These are phyloP conservation scores for Scheffersomyces segobiensis DNA, from an alignment of 1,139 yeast genomes.

Conservation along the genomic window DNA sequence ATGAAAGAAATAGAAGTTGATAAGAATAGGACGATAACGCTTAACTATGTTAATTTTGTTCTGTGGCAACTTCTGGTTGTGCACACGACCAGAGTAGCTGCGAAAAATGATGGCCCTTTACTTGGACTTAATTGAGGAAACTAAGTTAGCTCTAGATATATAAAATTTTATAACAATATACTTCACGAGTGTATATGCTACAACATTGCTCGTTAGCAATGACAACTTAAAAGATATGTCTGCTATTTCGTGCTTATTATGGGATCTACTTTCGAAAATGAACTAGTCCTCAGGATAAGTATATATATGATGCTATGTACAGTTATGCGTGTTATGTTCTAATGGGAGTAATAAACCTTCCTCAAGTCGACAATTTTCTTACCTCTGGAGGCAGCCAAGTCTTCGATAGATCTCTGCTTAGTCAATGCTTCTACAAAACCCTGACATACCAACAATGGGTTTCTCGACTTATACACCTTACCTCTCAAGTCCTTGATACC, in stretches of 20 bases:
- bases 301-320: conserved; percentile 1
- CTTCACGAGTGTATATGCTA: background rate
- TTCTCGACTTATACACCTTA: conserved; percentile 87
- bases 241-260: too few relatives aligned
- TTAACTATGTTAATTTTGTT: background rate
- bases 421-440: conserved; percentile 86
- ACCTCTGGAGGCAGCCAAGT: conserved; percentile 90
- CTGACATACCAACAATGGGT: conserved; percentile 92
- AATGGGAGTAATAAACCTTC: conserved; percentile 73
- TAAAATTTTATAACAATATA: too few relatives aligned
- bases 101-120: background rate
- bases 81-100: background rate
- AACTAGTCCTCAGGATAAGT: background rate
- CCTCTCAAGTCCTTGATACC: conserved; percentile 95
- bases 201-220: background rate
- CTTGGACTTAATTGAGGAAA: too few relatives aligned
- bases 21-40: background rate
- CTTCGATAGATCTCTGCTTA: conserved; percentile 79
- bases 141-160: too few relatives aligned
- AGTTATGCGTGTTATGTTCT: background rate
- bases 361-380: conserved; percentile 93
- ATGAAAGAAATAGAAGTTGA: background rate
- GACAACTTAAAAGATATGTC: background rate
- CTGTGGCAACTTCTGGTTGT: background rate
- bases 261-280: background rate